These are phyloP conservation scores for Wickerhamiella siamensis DNA, from an alignment of 805 yeast species.

Conservation along the genomic window DNA sequence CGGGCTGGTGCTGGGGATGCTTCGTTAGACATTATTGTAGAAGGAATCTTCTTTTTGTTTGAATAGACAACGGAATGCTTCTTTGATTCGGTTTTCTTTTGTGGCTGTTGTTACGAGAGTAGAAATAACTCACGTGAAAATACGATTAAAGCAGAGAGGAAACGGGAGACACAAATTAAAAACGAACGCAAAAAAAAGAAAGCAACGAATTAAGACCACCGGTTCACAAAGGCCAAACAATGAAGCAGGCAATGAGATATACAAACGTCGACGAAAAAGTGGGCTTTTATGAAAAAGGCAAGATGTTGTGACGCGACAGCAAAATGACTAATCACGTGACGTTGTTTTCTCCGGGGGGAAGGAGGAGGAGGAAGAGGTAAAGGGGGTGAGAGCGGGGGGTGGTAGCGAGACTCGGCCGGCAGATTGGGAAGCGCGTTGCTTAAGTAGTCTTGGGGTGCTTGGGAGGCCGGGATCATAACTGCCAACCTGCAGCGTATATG, in stretches of 20 bases:
- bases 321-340: neutral
- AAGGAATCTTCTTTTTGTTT: too few species aligned
- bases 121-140: neutral
- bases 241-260: neutral
- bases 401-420: neutral
- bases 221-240: neutral
- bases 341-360: neutral
- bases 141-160: neutral
- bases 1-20: conserved; percentile 1
- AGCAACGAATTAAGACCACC: too few species aligned
- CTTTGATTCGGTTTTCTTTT: too few species aligned
- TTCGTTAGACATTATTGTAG: neutral
- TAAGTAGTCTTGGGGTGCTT: conserved; percentile 1
- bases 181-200: too few species aligned
- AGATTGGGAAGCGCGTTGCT: conserved; percentile 1
- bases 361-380: neutral
- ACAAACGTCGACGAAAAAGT: neutral
- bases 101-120: neutral
- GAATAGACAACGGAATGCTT: too few species aligned
- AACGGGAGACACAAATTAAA: too few species aligned
- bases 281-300: too few species aligned
- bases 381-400: neutral
- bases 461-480: neutral
- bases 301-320: neutral
- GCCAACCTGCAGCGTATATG: neutral